Evolutionary conservation across 305 asterid genomes (phyloP).

Genomic region (Fraxinus sp.): DNA sequence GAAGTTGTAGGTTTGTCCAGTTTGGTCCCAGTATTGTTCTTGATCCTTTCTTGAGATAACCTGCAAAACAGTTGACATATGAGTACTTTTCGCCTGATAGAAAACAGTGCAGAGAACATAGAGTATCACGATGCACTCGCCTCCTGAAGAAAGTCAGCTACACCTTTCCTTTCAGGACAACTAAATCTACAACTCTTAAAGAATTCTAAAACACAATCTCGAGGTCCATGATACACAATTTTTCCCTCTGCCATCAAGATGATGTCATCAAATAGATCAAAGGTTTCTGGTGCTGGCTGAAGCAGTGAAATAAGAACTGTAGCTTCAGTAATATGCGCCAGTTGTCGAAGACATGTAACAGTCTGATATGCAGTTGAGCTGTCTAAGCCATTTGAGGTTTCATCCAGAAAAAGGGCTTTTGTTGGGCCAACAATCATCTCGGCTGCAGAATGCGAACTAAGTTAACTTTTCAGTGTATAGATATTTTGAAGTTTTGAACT

Average conservation of each 20-base stretch:
- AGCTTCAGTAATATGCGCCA: slow-evolving; percentile 4
- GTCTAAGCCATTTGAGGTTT: slow-evolving; percentile 10
- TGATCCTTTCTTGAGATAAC: slow-evolving; percentile 28
- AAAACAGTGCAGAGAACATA: background rate
- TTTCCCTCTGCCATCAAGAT: slow-evolving; percentile 22
- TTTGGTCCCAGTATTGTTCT: slow-evolving; percentile 22
- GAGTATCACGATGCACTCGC: background rate
- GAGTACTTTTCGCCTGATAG: background rate
- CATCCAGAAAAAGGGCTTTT: slow-evolving; percentile 7
- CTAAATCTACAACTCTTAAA: slow-evolving; percentile 18
- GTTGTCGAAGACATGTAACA: slow-evolving; percentile 6
- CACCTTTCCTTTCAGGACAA: slow-evolving; percentile 16
- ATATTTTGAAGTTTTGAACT: background rate
- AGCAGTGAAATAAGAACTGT: slow-evolving; percentile 12
- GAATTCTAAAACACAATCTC: slow-evolving; percentile 6
- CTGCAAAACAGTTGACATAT: slow-evolving; percentile 4
- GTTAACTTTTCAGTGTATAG: background rate
- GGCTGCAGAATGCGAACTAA: background rate
- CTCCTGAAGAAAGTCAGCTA: slow-evolving; percentile 6
- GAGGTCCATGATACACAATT: slow-evolving; percentile 24
- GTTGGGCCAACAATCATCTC: slow-evolving; percentile 14
- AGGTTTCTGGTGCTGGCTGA: slow-evolving; percentile 21
- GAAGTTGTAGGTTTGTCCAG: slow-evolving; percentile 1
- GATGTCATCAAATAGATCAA: slow-evolving; percentile 23
- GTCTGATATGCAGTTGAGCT: slow-evolving; percentile 15